phyloP scores from a whole-genome alignment of 2,329 filamentous ascomycete genomes.

The Hawksworthiomyces lignivorus region DNA sequence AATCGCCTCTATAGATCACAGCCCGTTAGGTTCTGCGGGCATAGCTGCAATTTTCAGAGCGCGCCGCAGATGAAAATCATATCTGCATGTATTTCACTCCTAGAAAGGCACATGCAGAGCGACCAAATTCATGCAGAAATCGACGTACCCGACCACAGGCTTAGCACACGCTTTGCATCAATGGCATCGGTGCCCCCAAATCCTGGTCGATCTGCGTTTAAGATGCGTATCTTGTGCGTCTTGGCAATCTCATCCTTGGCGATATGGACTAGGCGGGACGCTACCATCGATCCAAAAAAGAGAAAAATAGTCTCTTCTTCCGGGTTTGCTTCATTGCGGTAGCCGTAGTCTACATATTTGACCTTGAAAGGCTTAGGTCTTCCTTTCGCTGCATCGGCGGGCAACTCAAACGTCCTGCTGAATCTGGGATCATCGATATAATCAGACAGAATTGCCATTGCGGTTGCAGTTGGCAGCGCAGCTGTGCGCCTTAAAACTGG shows the following conservation, averaged over 20 bases:
- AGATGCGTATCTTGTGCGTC: slow-evolving; percentile 24
- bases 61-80: too few relatives aligned
- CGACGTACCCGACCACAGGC: too few relatives aligned
- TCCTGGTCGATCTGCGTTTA: slow-evolving; percentile 27
- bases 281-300: slow-evolving; percentile 22
- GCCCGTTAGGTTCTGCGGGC: too few relatives aligned
- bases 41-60: too few relatives aligned
- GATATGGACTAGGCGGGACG: slow-evolving; percentile 22
- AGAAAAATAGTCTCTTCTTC: slow-evolving; percentile 23
- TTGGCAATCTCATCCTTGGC: slow-evolving; percentile 26
- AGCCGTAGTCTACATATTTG: slow-evolving; percentile 26
- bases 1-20: slow-evolving; percentile 17
- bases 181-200: slow-evolving; percentile 27
- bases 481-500: too few relatives aligned
- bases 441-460: too few relatives aligned
- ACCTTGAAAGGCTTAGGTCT: slow-evolving; percentile 14
- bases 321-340: slow-evolving; percentile 19
- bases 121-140: too few relatives aligned
- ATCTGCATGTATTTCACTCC: too few relatives aligned
- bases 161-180: slow-evolving; percentile 16
- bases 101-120: too few relatives aligned
- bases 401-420: slow-evolving; percentile 17
- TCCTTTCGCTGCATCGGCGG: slow-evolving; percentile 14
- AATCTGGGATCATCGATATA: slow-evolving; percentile 23
- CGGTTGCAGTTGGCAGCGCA: too few relatives aligned